Base-by-base conservation (phyloP, 345 rosid species). In the Aegle marmelos region DNA sequence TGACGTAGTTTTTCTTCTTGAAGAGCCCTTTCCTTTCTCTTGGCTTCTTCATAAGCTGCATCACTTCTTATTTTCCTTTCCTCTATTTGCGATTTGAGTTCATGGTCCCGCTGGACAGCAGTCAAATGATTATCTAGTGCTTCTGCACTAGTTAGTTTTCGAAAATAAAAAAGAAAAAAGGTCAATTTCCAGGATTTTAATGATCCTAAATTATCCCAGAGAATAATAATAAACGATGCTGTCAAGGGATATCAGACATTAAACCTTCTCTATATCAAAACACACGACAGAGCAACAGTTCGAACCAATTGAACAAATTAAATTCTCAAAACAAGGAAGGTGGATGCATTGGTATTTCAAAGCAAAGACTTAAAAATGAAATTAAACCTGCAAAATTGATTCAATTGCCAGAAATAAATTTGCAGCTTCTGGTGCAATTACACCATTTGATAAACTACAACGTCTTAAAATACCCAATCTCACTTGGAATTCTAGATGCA, bases 111-210 rank as follows among this genome's bases (percentile, higher is more conserved):
- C 83, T 91, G 99, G 79, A 96, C 72, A 75, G 88, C 90, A 70
- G 97, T 92, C 79, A 96, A 85, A 85, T 96, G 97, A 79, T 87
- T 83, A 84, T 94, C 99, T 70, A 96, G 94, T 78, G 94, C 98
- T 86, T 96, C 97, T 78, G 98, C 98, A 79, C 99, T 94, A 87
- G 75, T 64, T 73, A 31, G 39, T 80, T 48, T 66, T 53, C 75
- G 41, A 53, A 19, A 19, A 19, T 75, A 58, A 60, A 75, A 69
- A 70, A 72, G 71, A 58, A 60, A 77, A 69, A 70, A 72, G 27
- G 79, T 77, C 71, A 77, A n/a, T n/a, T 36, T 72, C 73, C 76
- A 72, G 48, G 50, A 67, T 33, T 14, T 24, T 6, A 61, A 34
- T 24, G 22, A 31, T 24, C 45, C 57, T 45, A 73, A 48, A 41